phyloP scores from a whole-genome alignment of 805 yeast genomes.

The Maudiozyma turicensis region DNA sequence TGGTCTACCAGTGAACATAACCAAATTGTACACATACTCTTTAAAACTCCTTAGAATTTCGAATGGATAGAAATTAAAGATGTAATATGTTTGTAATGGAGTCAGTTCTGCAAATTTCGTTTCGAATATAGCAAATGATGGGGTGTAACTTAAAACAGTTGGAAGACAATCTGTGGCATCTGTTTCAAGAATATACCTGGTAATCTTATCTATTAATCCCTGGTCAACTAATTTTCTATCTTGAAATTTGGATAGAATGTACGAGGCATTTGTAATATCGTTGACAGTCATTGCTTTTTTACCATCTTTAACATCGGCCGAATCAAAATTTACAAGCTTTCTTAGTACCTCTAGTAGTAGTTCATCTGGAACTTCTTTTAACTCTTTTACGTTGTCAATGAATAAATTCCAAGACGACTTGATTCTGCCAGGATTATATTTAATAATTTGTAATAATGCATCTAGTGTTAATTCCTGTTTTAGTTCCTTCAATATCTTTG shows the following conservation, averaged over 20 bases:
- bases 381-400: slow-evolving; percentile 16
- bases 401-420: slow-evolving; percentile 40
- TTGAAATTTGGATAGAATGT: slow-evolving; percentile 16
- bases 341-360: slow-evolving; percentile 25
- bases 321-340: slow-evolving; percentile 34
- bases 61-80: slow-evolving; percentile 7
- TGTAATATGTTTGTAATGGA: slow-evolving; percentile 11
- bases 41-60: slow-evolving; percentile 5
- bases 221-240: slow-evolving; percentile 4
- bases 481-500: slow-evolving; percentile 18
- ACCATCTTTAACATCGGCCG: slow-evolving; percentile 28
- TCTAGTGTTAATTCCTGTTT: slow-evolving; percentile 14
- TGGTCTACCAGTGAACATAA: slow-evolving; percentile 12
- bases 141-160: slow-evolving; percentile 5
- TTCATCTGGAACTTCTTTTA: slow-evolving; percentile 14
- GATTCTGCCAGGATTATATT: slow-evolving; percentile 45
- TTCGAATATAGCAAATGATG: slow-evolving; percentile 6
- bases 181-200: slow-evolving; percentile 8
- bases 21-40: slow-evolving; percentile 7
- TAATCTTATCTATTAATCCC: slow-evolving; percentile 9
- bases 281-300: slow-evolving; percentile 11
- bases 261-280: slow-evolving; percentile 18
- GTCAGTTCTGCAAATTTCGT: slow-evolving; percentile 11
- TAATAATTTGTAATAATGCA: slow-evolving; percentile 29
- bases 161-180: slow-evolving; percentile 10